These are phyloP conservation scores for Solanum rostratum DNA, from an alignment of 257 asterid species.

Conservation along the genomic window DNA sequence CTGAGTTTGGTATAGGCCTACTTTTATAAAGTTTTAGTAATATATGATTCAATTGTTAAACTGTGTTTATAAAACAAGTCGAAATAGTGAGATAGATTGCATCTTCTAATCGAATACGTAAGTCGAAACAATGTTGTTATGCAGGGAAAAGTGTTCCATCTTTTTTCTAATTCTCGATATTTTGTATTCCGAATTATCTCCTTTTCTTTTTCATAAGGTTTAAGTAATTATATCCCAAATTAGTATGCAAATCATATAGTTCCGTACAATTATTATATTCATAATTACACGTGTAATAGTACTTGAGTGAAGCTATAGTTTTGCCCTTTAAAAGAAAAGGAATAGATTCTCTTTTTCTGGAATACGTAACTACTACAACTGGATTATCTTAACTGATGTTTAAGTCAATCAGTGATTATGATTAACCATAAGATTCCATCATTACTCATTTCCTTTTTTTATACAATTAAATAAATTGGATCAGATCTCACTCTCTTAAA, in stretches of 20 bases:
- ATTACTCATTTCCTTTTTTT: background rate
- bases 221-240: background rate
- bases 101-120: too few relatives aligned
- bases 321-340: background rate
- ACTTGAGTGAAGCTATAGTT: background rate
- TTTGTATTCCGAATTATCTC: too few relatives aligned
- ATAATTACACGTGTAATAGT: background rate
- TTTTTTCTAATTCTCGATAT: too few relatives aligned
- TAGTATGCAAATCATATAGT: background rate
- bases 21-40: too few relatives aligned
- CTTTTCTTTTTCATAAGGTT: background rate
- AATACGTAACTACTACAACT: background rate
- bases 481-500: background rate
- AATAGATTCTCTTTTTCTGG: background rate
- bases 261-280: background rate
- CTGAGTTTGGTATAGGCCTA: background rate
- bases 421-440: background rate
- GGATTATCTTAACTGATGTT: background rate
- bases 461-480: background rate
- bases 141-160: too few relatives aligned
- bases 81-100: background rate
- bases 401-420: background rate
- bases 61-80: background rate
- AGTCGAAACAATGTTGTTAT: too few relatives aligned
- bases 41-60: background rate